Conservation (phyloP, 352 stramenopile genomes). For the Globisporangium abappressorium region DNA sequence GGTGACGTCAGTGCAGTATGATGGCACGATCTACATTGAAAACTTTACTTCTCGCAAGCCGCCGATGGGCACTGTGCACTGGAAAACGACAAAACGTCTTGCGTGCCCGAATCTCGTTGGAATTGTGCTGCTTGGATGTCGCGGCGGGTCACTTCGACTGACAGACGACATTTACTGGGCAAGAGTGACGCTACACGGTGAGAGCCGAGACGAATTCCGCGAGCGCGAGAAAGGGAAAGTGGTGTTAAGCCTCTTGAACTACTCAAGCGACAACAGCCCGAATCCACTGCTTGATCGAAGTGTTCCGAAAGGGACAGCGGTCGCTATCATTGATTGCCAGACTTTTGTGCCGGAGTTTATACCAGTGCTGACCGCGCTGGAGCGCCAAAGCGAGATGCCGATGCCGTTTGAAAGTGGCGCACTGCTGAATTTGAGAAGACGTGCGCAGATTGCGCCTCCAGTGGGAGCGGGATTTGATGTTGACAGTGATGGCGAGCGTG, state of each 20-base stretch:
- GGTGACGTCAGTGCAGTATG: conserved; percentile 46
- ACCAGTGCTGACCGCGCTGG: conserved; percentile 77
- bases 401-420: conserved; percentile 75
- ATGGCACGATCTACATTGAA: conserved; percentile 61
- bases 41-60: conserved; percentile 58
- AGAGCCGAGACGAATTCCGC: conserved; percentile 61
- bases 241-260: conserved; percentile 70
- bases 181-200: conserved; percentile 69
- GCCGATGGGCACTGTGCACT: conserved; percentile 64
- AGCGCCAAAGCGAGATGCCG: conserved; percentile 62
- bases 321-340: conserved; percentile 86
- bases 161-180: conserved; percentile 72
- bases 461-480: neutral
- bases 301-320: conserved; percentile 42
- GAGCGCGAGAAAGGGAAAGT: conserved; percentile 57
- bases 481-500: neutral
- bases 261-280: conserved; percentile 52
- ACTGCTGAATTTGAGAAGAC: conserved; percentile 59
- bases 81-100: conserved; percentile 76
- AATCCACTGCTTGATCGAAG: conserved; percentile 48
- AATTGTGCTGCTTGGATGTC: conserved; percentile 58
- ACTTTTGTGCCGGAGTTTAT: conserved; percentile 88
- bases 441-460: conserved; percentile 7
- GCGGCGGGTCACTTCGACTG: conserved; percentile 40
- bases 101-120: conserved; percentile 81